phyloP scores from a whole-genome alignment of 1,139 yeast genomes.

The Diutina pseudorugosa region DNA sequence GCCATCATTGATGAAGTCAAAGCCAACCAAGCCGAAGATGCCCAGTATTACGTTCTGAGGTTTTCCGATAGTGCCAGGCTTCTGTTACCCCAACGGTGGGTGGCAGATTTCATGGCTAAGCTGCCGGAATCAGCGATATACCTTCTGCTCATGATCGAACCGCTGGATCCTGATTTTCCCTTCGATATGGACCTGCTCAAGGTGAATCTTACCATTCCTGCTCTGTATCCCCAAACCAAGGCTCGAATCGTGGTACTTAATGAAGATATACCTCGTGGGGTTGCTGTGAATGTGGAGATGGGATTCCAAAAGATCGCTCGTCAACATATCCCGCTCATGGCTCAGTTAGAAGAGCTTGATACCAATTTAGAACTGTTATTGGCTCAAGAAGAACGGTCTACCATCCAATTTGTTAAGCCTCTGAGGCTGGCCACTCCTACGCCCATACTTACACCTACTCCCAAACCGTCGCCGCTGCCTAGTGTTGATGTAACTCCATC shows the following conservation, averaged over 20 bases:
- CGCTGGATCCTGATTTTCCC: slow-evolving; percentile 69
- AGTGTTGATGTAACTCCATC: neutral
- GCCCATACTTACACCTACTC: neutral
- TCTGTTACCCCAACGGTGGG: neutral
- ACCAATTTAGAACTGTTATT: slow-evolving; percentile 44
- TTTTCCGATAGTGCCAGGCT: slow-evolving; percentile 6
- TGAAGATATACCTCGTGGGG: slow-evolving; percentile 64
- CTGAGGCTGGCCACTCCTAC: neutral
- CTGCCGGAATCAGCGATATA: slow-evolving; percentile 13
- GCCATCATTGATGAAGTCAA: slow-evolving; percentile 7
- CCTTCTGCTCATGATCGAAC: slow-evolving; percentile 27
- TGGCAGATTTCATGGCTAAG: slow-evolving; percentile 5
- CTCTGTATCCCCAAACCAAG: slow-evolving; percentile 34
- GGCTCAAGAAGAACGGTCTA: slow-evolving; percentile 43
- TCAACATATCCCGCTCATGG: slow-evolving; percentile 30
- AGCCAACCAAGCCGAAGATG: neutral
- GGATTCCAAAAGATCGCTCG: slow-evolving; percentile 48
- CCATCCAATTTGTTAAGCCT: slow-evolving; percentile 31
- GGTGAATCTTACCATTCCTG: slow-evolving; percentile 43
- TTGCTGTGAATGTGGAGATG: slow-evolving; percentile 48
- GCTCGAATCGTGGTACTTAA: slow-evolving; percentile 40
- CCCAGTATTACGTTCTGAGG: slow-evolving; percentile 6
- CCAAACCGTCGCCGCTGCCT: neutral
- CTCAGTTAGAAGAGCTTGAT: slow-evolving; percentile 46
- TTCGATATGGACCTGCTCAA: slow-evolving; percentile 43